Percentiles rank a stretch among this genome's conserved stretches.
These are phyloP conservation scores for Chloroidium sp. DNA, from an alignment of 163 green algal genomes.

Conservation along the genomic window DNA sequence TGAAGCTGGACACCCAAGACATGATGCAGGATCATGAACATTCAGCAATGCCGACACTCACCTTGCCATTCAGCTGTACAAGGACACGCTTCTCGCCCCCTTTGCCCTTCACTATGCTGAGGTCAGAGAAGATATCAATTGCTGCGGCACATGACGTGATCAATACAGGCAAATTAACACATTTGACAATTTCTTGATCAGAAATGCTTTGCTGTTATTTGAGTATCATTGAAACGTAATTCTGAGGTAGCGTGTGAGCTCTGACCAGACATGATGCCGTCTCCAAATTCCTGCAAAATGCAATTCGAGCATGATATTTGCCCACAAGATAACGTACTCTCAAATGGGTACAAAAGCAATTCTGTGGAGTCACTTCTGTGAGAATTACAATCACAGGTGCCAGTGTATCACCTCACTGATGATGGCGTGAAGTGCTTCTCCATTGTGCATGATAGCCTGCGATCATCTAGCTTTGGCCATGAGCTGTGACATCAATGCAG, in stretches of 20 bases:
- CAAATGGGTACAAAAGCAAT: no score
- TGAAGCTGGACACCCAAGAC: background rate
- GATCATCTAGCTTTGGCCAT: no score
- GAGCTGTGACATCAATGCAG: constrained; percentile 2
- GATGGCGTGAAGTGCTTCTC: constrained; percentile 33
- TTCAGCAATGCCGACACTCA: constrained; percentile 3
- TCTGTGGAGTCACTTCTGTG: no score
- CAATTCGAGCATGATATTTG: no score
- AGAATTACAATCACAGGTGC: no score
- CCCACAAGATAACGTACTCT: no score
- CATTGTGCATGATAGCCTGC: constrained; percentile 37
- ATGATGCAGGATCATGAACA: background rate
- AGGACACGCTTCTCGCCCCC: constrained; percentile 42
- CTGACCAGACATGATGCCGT: constrained; percentile 20
- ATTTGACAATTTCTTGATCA: no score
- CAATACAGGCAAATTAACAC: no score
- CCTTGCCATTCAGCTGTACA: constrained; percentile 55
- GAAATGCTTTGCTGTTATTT: no score
- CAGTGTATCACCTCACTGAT: constrained; percentile 28
- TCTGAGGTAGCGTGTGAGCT: no score
- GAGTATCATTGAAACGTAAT: no score
- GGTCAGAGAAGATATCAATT: constrained; percentile 23
- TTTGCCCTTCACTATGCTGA: constrained; percentile 18
- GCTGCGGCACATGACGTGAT: background rate
- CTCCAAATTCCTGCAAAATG: constrained; percentile 14